These are phyloP conservation scores for Debaryomyces hansenii DNA, from an alignment of 805 yeast genomes.

Conservation along the genomic window DNA sequence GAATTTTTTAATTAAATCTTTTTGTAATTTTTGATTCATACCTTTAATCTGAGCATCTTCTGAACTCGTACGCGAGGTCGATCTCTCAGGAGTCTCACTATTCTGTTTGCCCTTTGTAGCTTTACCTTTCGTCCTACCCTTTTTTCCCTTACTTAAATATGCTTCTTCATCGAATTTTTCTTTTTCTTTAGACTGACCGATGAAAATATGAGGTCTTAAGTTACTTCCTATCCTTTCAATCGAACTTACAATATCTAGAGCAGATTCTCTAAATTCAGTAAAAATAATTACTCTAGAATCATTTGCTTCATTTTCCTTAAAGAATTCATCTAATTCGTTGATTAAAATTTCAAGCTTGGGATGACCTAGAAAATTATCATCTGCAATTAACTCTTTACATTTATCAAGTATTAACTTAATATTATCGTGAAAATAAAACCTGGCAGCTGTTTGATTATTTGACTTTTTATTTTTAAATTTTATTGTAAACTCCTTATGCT, in stretches of 20 bases:
- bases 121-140: slow-evolving; percentile 17
- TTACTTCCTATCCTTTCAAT: slow-evolving; percentile 38
- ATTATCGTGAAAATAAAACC: slow-evolving; percentile 55
- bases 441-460: slow-evolving; percentile 60
- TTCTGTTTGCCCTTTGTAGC: slow-evolving; percentile 24
- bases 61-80: slow-evolving; percentile 54
- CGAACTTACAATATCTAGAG: slow-evolving; percentile 76
- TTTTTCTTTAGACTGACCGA: slow-evolving; percentile 84
- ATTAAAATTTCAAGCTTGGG: slow-evolving; percentile 66
- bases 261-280: slow-evolving; percentile 87
- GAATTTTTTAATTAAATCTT: slow-evolving; percentile 71
- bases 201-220: slow-evolving; percentile 77
- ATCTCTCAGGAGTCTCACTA: slow-evolving; percentile 21
- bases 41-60: slow-evolving; percentile 78
- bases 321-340: slow-evolving; percentile 58
- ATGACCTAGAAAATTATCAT: slow-evolving; percentile 54
- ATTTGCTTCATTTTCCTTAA: slow-evolving; percentile 34
- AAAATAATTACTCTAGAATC: slow-evolving; percentile 82
- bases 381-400: slow-evolving; percentile 45
- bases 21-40: slow-evolving; percentile 89
- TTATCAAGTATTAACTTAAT: slow-evolving; percentile 44
- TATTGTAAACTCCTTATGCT: slow-evolving; percentile 55
- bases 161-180: slow-evolving; percentile 64
- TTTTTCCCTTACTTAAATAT: slow-evolving; percentile 42
- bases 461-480: slow-evolving; percentile 59